Evolutionary conservation across 1,284 basidiomycete species (phyloP).

Genomic region (Trichosporon sp.): DNA sequence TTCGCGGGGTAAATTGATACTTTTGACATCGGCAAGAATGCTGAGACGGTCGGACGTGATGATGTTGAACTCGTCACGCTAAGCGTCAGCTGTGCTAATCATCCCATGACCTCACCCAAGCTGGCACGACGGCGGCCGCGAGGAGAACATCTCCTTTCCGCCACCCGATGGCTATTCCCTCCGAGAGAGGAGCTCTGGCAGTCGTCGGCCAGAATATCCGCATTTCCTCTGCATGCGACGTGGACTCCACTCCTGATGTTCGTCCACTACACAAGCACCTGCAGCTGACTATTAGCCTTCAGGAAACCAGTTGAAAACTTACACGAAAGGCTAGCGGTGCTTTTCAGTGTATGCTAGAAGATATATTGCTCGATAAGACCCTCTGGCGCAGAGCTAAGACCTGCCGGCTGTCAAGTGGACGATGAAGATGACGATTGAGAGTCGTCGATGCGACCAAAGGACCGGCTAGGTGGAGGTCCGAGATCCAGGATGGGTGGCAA

Average conservation of each 20-base stretch:
- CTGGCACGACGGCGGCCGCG: not conserved
- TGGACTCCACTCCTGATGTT: too few relatives aligned
- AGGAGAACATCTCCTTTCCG: not conserved
- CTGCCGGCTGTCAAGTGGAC: not conserved
- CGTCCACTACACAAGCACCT: too few relatives aligned
- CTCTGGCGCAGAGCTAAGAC: too few relatives aligned
- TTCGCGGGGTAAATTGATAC: too few relatives aligned
- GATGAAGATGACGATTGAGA: not conserved
- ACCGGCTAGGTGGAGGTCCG: conserved; percentile 11
- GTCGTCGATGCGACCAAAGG: too few relatives aligned
- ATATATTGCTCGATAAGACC: not conserved
- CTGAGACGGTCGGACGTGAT: conserved; percentile 1
- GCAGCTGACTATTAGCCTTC: not conserved
- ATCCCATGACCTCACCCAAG: not conserved
- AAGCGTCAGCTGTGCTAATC: not conserved
- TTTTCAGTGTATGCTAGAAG: too few relatives aligned
- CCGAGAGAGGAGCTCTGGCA: not conserved
- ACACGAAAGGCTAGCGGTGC: too few relatives aligned
- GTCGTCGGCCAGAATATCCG: conserved; percentile 4
- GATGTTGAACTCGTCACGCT: conserved; percentile 3
- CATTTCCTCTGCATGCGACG: not conserved
- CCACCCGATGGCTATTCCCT: conserved; percentile 6
- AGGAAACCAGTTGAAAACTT: too few relatives aligned
- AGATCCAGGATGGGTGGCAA: not conserved
- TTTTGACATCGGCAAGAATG: not conserved